These are phyloP conservation scores for Hypoxylon sp. DNA, from an alignment of 2,329 filamentous ascomycete genomes.

Conservation along the genomic window DNA sequence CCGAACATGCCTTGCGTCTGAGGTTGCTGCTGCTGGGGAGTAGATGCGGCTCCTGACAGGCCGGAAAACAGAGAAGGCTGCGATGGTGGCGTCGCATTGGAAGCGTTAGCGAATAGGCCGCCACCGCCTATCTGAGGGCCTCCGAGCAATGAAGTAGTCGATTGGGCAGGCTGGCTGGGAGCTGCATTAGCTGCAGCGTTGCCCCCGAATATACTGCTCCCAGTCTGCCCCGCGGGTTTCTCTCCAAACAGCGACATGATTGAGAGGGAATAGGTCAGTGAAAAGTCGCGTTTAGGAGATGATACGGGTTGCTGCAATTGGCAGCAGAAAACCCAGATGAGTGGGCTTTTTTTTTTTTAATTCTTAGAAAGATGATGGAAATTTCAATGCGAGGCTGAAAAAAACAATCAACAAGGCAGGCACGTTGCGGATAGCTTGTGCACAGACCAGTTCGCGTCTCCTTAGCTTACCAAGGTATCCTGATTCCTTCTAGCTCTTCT, in stretches of 20 bases:
- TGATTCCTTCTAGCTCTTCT: too few relatives aligned
- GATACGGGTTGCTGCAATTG: constrained; percentile 23
- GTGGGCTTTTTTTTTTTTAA: constrained; percentile 19
- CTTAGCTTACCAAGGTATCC: background rate
- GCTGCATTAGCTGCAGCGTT: constrained; percentile 18
- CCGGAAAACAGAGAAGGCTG: background rate
- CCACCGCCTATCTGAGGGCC: constrained; percentile 18
- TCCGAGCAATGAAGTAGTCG: constrained; percentile 20
- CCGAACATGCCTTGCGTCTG: constrained; percentile 25
- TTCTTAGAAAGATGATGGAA: constrained; percentile 25
- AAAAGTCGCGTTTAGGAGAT: constrained; percentile 1
- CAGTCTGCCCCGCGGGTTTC: constrained; percentile 28
- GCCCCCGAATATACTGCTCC: constrained; percentile 25
- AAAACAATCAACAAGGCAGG: constrained; percentile 49
- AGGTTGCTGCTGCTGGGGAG: constrained; percentile 19
- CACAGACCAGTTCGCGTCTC: constrained; percentile 38
- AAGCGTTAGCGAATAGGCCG: constrained; percentile 25
- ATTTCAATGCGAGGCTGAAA: constrained; percentile 48
- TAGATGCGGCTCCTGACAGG: constrained; percentile 1
- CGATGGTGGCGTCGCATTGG: background rate
- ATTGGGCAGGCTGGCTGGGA: constrained; percentile 22
- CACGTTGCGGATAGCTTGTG: constrained; percentile 26
- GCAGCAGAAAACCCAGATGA: constrained; percentile 23
- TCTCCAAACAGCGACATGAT: constrained; percentile 44
- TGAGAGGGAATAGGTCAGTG: constrained; percentile 3